Base-by-base conservation (phyloP, 2,329 filamentous ascomycete species). In the Ceratocystiopsis sp. region DNA sequence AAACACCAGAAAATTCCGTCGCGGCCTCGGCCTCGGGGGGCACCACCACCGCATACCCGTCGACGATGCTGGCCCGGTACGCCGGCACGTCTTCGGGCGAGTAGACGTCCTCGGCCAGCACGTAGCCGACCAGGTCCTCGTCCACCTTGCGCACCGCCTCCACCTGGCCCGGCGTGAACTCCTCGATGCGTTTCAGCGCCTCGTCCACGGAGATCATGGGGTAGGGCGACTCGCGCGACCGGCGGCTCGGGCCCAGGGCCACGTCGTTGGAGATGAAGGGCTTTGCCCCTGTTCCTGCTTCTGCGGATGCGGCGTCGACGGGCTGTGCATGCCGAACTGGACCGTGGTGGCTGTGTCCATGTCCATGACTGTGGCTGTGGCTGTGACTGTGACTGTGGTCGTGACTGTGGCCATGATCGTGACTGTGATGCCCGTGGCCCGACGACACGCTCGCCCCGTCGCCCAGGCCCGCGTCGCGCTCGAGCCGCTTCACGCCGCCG, bases 41-140 rank as follows among this genome's bases (percentile, higher is more conserved):
- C 7, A 75, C 79, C 35, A 87, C 76, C 0, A 93, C 73, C 3
- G 91, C 91, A 55, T 98, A 98, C 1, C 91, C 91, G 58, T 98
- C 91, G 1, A 98, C 91, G 36, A 95, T 96, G 56, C 89, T 96
- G 16, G 91, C 91, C 46, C 86, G 71, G 61, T 93, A 98, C 0
- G 89, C 91, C 0, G 91, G 91, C 0, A 98, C 91, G 9, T 80
- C 75, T 57, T 95, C 89, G 4, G 63, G 63, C 0, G 91, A 85
- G 35, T 67, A 73, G 19, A 98, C 79, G 51, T 93, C 81, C 55
- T 86, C 77, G 0, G 89, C 86, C 2, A 98, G 65, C 1, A 96
- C 79, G 10, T 72, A 75, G 9, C 85, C 85, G 1, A 89, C 73
- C 1, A 96, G 64, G 2, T 62, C 61, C 33, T 70, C 67, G 46